Percentiles rank a stretch among this genome's conserved stretches.
phyloP scores from a whole-genome alignment of 352 stramenopile species.

The Pythium utonaiense region DNA sequence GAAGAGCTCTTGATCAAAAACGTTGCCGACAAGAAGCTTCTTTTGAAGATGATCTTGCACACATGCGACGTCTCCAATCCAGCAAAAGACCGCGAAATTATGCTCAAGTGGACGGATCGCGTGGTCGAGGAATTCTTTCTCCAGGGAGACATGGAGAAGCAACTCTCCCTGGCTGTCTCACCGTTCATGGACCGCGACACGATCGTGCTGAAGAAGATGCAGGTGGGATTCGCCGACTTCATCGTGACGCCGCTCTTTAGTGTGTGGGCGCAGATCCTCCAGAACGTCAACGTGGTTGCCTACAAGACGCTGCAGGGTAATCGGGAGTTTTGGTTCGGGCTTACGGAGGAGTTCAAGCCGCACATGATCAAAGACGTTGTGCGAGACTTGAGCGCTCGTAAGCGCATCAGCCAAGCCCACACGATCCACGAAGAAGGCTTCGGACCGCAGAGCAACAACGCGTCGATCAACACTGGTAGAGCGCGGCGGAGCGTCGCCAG shows the following conservation, averaged over 20 bases:
- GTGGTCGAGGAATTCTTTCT: constrained; percentile 95
- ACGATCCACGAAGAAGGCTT: constrained; percentile 3
- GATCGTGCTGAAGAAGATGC: constrained; percentile 90
- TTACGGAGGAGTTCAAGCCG: constrained; percentile 83
- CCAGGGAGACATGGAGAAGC: constrained; percentile 95
- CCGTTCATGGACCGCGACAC: constrained; percentile 93
- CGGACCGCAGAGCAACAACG: background rate
- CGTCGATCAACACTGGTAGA: constrained; percentile 27
- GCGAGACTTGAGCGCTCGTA: constrained; percentile 40
- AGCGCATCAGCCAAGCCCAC: constrained; percentile 31
- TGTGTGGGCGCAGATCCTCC: constrained; percentile 80
- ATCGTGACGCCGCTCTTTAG: constrained; percentile 88
- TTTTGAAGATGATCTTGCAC: constrained; percentile 90
- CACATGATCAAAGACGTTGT: constrained; percentile 81
- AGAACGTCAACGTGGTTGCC: constrained; percentile 55
- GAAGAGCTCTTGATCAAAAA: constrained; percentile 80
- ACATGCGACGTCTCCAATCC: constrained; percentile 95
- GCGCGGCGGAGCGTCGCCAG: constrained; percentile 38
- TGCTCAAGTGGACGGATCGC: constrained; percentile 91
- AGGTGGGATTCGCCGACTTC: constrained; percentile 95
- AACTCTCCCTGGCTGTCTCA: constrained; percentile 81
- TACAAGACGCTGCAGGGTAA: constrained; percentile 74
- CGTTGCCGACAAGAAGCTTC: constrained; percentile 81
- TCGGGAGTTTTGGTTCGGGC: constrained; percentile 77
- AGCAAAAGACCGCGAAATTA: constrained; percentile 82